Percentiles rank a stretch among this genome's conserved stretches.
Conservation (phyloP, 495 filamentous ascomycete genomes). For the Friedmanniomyces simplex region DNA sequence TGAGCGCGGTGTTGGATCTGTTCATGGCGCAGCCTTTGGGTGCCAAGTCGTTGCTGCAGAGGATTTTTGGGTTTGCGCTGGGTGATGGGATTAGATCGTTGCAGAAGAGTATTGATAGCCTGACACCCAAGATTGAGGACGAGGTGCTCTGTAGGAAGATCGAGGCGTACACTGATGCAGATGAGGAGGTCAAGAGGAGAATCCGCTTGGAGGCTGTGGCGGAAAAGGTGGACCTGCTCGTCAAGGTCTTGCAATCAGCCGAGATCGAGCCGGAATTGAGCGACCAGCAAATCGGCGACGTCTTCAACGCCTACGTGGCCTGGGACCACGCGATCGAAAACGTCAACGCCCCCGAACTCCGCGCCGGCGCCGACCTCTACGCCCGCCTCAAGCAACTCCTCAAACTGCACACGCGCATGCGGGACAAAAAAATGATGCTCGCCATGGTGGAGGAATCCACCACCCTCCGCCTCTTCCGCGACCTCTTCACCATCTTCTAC, state of each 20-base stretch:
- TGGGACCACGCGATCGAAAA: conserved; percentile 93
- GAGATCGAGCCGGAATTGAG: conserved; percentile 57
- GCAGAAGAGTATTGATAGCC: conserved; percentile 71
- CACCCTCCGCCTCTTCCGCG: conserved; percentile 84
- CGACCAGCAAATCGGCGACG: conserved; percentile 61
- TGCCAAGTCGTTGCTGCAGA: conserved; percentile 76
- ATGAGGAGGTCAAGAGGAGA: conserved; percentile 59
- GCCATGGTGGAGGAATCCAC: conserved; percentile 90
- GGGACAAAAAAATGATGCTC: conserved; percentile 97
- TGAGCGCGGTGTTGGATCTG: conserved; percentile 83
- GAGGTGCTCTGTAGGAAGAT: conserved; percentile 70
- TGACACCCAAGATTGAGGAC: conserved; percentile 66
- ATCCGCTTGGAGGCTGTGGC: conserved; percentile 59
- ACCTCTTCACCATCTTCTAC: conserved; percentile 98
- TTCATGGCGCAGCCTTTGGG: conserved; percentile 94
- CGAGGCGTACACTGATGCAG: conserved; percentile 61
- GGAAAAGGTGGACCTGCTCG: conserved; percentile 72
- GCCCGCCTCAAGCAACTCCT: conserved; percentile 89
- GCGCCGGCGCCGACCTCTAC: conserved; percentile 78
- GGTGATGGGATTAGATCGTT: conserved; percentile 79
- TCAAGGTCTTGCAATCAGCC: conserved; percentile 69
- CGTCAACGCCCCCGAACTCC: conserved; percentile 54
- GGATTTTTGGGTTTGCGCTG: conserved; percentile 83
- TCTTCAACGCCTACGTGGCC: conserved; percentile 92
- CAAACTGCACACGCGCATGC: conserved; percentile 80